Base-by-base conservation (phyloP, 441 rosid species). In the Sinapis alba region DNA sequence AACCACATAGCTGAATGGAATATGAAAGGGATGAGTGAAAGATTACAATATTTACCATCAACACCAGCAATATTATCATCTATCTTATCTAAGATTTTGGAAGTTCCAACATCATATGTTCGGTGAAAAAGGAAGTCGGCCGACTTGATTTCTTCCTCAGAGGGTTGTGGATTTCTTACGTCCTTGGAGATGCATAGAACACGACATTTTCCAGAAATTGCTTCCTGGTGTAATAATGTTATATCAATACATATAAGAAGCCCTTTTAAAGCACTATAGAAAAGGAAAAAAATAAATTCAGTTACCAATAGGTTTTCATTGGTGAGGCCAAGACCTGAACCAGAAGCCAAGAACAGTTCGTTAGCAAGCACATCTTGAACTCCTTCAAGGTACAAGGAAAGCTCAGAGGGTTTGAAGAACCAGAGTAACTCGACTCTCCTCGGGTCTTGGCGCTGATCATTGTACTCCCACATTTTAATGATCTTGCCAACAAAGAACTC, bases 261-360 rank as follows among this genome's bases (percentile, higher is more conserved):
- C 54, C 58, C 3, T 66, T 27, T 11, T 47, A 65, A 50, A 26
- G 27, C 71, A 66, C 15, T 36, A 41, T 2, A 7, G 19, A 24
- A 69, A 41, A 3, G 2, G 1, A 12, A 7, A 51, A 6, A 18
- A 45, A 65, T 34, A 32, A 9, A 62, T 10, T 11, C 50, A 74
- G 70, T 90, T 88, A 92, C 98, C 97, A 94, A 38, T 24, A 79
- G 86, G 82, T 94, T 94, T 69, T 84, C 63, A 84, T 92, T 86
- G 71, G 86, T 74, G 71, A 89, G 93, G 77, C 97, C 97, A 41
- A 19, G 11, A 63, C 98, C 98, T 54, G 86, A 83, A 24, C 98
- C 97, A 0, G 89, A 85, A 21, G 95, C 97, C 81, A 94, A 54
- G 83, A 94, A 78, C 61, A 94, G 63, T 75, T 94, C 97, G 68